Evolutionary conservation across 2,329 filamentous ascomycete species (phyloP).

Genomic region (Phoma herbarum): DNA sequence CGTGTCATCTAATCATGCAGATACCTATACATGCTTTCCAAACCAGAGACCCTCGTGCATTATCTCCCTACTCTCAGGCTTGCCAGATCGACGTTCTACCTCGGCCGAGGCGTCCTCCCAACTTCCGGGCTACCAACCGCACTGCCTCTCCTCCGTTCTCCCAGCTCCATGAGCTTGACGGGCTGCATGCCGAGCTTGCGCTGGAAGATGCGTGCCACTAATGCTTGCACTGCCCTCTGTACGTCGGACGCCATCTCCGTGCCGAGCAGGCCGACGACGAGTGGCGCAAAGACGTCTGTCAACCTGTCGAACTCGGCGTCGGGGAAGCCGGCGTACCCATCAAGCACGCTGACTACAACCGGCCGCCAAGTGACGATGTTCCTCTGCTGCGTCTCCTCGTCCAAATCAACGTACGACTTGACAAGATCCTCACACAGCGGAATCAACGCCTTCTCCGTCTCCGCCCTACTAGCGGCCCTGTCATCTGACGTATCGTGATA

Average conservation of each 20-base stretch:
- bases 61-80: neutral
- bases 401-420: conserved; percentile 80
- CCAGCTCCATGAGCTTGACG: conserved; percentile 38
- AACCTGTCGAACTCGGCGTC: conserved; percentile 80
- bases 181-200: conserved; percentile 31
- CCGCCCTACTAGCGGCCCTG: conserved; percentile 77
- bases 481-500: conserved; percentile 89
- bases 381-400: conserved; percentile 95
- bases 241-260: conserved; percentile 85
- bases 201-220: conserved; percentile 85
- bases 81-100: neutral
- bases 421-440: conserved; percentile 97
- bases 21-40: neutral
- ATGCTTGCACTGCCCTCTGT: conserved; percentile 76
- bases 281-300: conserved; percentile 83
- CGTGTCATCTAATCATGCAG: neutral
- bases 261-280: conserved; percentile 81
- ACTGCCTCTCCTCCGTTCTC: conserved; percentile 35
- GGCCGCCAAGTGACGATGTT: conserved; percentile 98
- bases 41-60: neutral
- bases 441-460: conserved; percentile 90
- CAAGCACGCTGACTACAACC: conserved; percentile 94
- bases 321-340: conserved; percentile 88
- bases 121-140: conserved; percentile 32
- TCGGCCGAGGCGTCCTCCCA: conserved; percentile 12